Evolutionary conservation across 1,284 basidiomycete species (phyloP), one percentile per base, ranked within the genome.

Genomic region (Moesziomyces sp.): DNA sequence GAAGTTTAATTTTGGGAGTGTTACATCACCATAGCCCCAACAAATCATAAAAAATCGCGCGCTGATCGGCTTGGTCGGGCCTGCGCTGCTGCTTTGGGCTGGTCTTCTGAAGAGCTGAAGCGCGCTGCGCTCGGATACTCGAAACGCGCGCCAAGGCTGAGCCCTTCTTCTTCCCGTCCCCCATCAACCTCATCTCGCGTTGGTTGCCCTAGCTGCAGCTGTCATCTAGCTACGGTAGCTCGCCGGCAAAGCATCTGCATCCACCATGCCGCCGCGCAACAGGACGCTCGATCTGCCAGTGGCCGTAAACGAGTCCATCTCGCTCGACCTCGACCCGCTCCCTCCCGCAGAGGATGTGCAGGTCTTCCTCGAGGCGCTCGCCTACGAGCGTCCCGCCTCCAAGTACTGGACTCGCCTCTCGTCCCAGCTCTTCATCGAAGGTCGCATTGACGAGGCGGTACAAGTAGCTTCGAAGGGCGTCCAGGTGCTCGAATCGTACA

Each of bases 391-490:
- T 42, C 74, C 78, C 35, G 58, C 70, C 13, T 68, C 76, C 42
- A 70, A 63, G 46, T 78, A 75, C 55, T 80, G 78, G 78, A 76
- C 78, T 42, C 74, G 74, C 18, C 72, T 80, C 38, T 76, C 78
- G 1, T 67, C 76, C 14, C 74, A 76, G 50, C 74, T 75, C 55
- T 77, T 67, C 69, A 50, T 74, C 52, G 73, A 71, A 14, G 68
- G 71, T 9, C 76, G 78, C 21, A 50, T 66, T 21, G 53, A 57
- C 0, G 78, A 80, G 53, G 78, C 78, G 10, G 46, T 71, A 24
- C 63, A 72, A 49, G 65, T 78, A 49, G 71, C 76, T 48, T 34
- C 62, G 10, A 52, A 70, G 24, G 78, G 76, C 23, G 74, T 72
- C 35, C 61, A 69, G 52, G 63, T 77, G 40, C 64, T 79, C 3